A percentile compares a stretch with the other conserved stretches of the same genome.
Evolutionary conservation across 352 stramenopile species (phyloP).

Genomic region (Phytophthora pisi): DNA sequence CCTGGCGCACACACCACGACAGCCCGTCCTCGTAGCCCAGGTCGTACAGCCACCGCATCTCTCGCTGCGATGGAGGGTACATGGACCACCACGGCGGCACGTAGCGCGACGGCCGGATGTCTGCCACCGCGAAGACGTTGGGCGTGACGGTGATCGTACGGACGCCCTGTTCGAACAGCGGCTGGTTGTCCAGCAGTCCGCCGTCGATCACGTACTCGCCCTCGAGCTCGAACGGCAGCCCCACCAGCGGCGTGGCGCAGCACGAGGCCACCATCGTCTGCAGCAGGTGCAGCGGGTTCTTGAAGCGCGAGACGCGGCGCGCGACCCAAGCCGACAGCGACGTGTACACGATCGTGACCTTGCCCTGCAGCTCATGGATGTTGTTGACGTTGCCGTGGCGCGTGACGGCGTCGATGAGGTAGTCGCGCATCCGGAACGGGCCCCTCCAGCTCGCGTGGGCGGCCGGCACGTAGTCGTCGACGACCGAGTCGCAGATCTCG

Average conservation of each 20-base stretch:
- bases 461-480: constrained; percentile 48
- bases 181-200: constrained; percentile 63
- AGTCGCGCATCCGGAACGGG: constrained; percentile 58
- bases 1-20: constrained; percentile 35
- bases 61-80: constrained; percentile 52
- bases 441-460: constrained; percentile 30
- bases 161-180: constrained; percentile 39
- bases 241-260: constrained; percentile 51
- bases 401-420: constrained; percentile 48
- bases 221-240: constrained; percentile 56
- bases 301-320: constrained; percentile 45
- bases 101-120: constrained; percentile 71
- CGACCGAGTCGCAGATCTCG: constrained; percentile 43
- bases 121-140: constrained; percentile 40
- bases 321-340: constrained; percentile 52
- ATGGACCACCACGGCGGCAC: constrained; percentile 68
- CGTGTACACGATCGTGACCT: constrained; percentile 57
- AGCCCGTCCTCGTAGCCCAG: constrained; percentile 57
- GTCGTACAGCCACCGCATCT: constrained; percentile 62
- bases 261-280: constrained; percentile 60
- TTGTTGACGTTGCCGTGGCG: constrained; percentile 32
- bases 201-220: constrained; percentile 67
- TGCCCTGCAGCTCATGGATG: constrained; percentile 35
- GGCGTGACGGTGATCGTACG: constrained; percentile 42
- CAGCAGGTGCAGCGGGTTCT: constrained; percentile 44